phyloP scores from a whole-genome alignment of 2,329 filamentous ascomycete genomes.

The Calonectria hawksworthii region DNA sequence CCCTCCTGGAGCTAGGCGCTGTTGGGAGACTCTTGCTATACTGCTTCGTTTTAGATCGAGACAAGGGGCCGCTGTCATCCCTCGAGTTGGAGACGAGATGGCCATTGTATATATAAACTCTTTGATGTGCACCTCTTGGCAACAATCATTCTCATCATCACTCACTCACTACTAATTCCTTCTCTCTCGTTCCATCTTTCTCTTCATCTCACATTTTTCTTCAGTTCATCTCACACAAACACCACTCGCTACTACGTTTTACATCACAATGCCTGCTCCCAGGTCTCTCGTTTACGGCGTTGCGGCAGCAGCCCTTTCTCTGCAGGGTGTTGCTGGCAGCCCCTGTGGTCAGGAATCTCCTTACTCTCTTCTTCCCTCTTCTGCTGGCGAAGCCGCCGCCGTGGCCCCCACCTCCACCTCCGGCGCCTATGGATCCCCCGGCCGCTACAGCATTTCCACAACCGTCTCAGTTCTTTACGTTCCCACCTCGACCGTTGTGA shows the following conservation, averaged over 20 bases:
- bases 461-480: not conserved
- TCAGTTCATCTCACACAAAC: not conserved
- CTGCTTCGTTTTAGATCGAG: constrained; percentile 1
- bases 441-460: not conserved
- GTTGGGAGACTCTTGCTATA: not conserved
- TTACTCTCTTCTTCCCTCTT: not conserved
- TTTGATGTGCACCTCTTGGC: not conserved
- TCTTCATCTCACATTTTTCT: not conserved
- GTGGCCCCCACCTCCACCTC: not conserved
- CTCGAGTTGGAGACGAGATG: not conserved
- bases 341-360: not conserved
- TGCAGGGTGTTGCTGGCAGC: not conserved
- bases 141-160: not conserved
- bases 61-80: not conserved
- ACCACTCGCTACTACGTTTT: not conserved
- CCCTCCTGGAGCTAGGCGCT: not conserved
- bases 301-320: not conserved
- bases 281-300: constrained; percentile 6
- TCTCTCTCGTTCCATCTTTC: not conserved
- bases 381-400: not conserved
- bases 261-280: not conserved
- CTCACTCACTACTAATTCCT: not conserved
- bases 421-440: not conserved
- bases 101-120: not conserved
- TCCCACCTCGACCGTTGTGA: not conserved